A percentile compares a stretch with the other conserved stretches of the same genome.
Evolutionary conservation across 2,329 filamentous ascomycete species (phyloP).

Genomic region (Huntiella omanensis): DNA sequence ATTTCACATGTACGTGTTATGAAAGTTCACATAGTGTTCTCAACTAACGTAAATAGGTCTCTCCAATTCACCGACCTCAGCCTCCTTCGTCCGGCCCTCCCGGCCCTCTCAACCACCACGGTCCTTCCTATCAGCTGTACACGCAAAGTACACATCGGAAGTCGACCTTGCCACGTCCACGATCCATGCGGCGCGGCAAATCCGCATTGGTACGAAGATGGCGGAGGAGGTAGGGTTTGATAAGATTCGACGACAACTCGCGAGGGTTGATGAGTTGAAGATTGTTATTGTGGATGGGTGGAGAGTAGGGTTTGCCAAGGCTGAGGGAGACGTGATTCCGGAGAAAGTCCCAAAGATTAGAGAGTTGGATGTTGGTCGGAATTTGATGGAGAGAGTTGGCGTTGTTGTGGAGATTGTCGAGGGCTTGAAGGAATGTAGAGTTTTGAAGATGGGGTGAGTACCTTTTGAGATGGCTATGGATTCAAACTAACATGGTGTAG

Average conservation of each 20-base stretch:
- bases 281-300: slow-evolving; percentile 69
- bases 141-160: slow-evolving; percentile 64
- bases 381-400: slow-evolving; percentile 50
- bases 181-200: slow-evolving; percentile 22
- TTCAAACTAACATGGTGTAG: slow-evolving; percentile 23
- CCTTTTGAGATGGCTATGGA: neutral
- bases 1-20: slow-evolving; percentile 54
- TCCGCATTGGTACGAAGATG: slow-evolving; percentile 59
- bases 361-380: slow-evolving; percentile 72
- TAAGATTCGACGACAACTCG: slow-evolving; percentile 67
- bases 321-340: slow-evolving; percentile 22
- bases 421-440: slow-evolving; percentile 46
- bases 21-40: neutral
- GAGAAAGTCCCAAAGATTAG: slow-evolving; percentile 45
- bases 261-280: slow-evolving; percentile 56
- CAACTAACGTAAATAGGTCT: slow-evolving; percentile 25
- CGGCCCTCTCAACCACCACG: slow-evolving; percentile 48
- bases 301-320: slow-evolving; percentile 30
- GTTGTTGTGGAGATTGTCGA: slow-evolving; percentile 54
- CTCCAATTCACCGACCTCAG: slow-evolving; percentile 47
- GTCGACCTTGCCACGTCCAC: slow-evolving; percentile 13
- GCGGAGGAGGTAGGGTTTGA: slow-evolving; percentile 92
- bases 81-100: slow-evolving; percentile 70
- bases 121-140: slow-evolving; percentile 62
- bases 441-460: slow-evolving; percentile 22